Base-by-base conservation (phyloP, 1,284 basidiomycete species). In the Ceratorhiza oryzae-sativae region DNA sequence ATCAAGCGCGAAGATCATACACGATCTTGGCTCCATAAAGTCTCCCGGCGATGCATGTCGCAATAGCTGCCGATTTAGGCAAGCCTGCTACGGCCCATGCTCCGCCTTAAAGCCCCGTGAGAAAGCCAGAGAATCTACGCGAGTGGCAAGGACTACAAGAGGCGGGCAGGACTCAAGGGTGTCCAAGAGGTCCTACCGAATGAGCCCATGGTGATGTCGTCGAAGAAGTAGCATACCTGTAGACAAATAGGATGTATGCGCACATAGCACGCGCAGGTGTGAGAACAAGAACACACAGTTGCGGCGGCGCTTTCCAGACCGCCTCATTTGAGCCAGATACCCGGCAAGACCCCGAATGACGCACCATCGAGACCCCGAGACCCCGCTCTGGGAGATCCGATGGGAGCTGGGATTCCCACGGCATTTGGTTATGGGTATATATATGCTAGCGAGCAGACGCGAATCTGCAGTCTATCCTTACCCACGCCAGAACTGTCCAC, bases 401-500 rank as follows among this genome's bases (percentile, higher is more conserved):
- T 48, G 55, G 34, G 41, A 27, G 32, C 30, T 34, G 62, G 30
- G 55, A 58, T 70, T 70, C 67, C 67, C 67, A 70, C 67, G 67
- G 67, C 53, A 59, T 55, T 48, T 34, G 51, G 2, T 30, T 32
- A 30, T 42, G 23, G 45, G 42, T 45, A 45, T 70, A 70, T 70
- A 70, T 70, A 70, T 70, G 55, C 67, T 46, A 6, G 10, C 9
- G 20, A 32, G 18, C 39, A 20, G 42, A 30, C 30, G 13, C 53
- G 39, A 60, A 45, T 12, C 27, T 18, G 12, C 27, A 15, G 42
- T 65, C 34, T 53, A 34, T 62, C 32, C 15, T 39, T 18, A 30
- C 42, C 71, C 41, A 58, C 71, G 34, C 59, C 73, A 59, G 42
- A 58, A 55, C 42, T 55, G 73, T 36, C 65, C 55, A 77, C n/a